Evolutionary conservation across 148 eudicot genomes (phyloP).

Genomic region (Pharnaceum exiguum): DNA sequence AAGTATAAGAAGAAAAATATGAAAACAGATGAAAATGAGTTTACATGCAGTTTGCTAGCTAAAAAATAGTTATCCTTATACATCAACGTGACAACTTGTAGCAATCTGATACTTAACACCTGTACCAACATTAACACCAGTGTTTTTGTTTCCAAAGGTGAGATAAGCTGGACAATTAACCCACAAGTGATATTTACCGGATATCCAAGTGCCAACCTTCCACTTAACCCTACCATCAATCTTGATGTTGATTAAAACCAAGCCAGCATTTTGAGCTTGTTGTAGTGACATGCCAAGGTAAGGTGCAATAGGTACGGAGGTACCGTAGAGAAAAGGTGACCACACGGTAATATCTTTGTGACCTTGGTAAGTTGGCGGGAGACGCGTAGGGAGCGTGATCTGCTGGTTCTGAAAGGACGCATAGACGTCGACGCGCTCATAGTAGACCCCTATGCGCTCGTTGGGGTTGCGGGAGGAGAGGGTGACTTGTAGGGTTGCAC

Average conservation of each 20-base stretch:
- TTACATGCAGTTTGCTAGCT: neutral
- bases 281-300: slow-evolving; percentile 17
- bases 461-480: slow-evolving; percentile 42
- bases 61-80: neutral
- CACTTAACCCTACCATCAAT: slow-evolving; percentile 35
- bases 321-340: slow-evolving; percentile 39
- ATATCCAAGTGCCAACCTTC: slow-evolving; percentile 40
- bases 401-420: slow-evolving; percentile 38
- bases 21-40: neutral
- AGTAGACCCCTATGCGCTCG: slow-evolving; percentile 36
- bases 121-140: neutral
- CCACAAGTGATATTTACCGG: slow-evolving; percentile 34
- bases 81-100: slow-evolving; percentile 25
- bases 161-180: slow-evolving; percentile 40
- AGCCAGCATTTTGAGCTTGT: slow-evolving; percentile 27
- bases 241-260: slow-evolving; percentile 24
- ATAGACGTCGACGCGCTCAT: slow-evolving; percentile 37
- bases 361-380: slow-evolving; percentile 34
- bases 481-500: slow-evolving; percentile 34
- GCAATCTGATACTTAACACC: slow-evolving; percentile 28
- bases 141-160: neutral
- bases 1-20: neutral
- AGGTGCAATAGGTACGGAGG: slow-evolving; percentile 32
- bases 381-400: slow-evolving; percentile 34
- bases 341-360: slow-evolving; percentile 33